Conservation (phyloP, 2,329 filamentous ascomycete species). For the Ceratocystis alfenasii region DNA sequence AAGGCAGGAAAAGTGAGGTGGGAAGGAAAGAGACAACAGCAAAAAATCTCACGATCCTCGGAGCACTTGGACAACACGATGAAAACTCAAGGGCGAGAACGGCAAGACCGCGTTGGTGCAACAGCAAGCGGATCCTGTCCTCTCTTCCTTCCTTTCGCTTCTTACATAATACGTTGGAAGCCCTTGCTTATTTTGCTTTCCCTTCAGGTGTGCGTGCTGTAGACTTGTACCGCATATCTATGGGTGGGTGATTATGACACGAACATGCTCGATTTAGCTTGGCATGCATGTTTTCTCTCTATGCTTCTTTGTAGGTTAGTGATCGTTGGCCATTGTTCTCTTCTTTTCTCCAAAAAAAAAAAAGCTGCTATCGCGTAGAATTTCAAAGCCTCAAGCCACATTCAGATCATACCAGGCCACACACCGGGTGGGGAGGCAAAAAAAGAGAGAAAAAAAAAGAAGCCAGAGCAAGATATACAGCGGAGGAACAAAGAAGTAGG, state of each 20-base stretch:
- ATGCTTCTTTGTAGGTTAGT: neutral
- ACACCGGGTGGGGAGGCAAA: neutral
- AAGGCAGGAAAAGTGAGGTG: neutral
- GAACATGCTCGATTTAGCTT: neutral
- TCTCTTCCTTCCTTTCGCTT: neutral
- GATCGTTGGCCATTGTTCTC: neutral
- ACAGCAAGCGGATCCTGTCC: neutral
- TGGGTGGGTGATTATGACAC: neutral
- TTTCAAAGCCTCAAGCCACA: neutral
- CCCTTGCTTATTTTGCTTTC: neutral
- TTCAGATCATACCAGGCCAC: neutral
- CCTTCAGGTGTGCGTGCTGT: neutral
- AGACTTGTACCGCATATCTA: neutral
- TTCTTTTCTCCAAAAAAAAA: neutral
- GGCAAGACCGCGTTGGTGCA: constrained; percentile 1
- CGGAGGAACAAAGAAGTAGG: neutral
- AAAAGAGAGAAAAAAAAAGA: neutral
- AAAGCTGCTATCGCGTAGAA: neutral
- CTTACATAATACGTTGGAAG: neutral
- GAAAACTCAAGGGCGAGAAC: neutral
- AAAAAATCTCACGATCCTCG: constrained; percentile 4
- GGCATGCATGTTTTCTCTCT: neutral
- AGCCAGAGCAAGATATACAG: neutral
- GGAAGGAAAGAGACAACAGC: neutral
- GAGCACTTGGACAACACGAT: neutral